These are phyloP conservation scores for Lojkania enalia DNA, from an alignment of 2,329 filamentous ascomycete species.

Conservation along the genomic window DNA sequence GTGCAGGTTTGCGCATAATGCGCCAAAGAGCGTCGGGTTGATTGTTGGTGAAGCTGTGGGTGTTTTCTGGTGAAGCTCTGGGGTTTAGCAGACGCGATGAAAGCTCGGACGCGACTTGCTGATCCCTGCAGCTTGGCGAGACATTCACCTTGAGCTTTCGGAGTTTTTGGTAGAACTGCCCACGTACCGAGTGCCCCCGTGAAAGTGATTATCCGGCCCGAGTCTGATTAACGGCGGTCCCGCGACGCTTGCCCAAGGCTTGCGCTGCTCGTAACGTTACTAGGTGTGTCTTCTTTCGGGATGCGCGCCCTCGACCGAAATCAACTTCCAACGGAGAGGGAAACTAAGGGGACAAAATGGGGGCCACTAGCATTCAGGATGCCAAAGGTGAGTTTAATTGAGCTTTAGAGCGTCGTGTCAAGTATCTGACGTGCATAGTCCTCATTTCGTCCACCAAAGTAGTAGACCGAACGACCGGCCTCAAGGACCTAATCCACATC, in stretches of 20 bases:
- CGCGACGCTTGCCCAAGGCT: too few relatives aligned
- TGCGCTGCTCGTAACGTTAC: too few relatives aligned
- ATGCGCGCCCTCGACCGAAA: constrained; percentile 6
- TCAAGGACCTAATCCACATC: constrained; percentile 60
- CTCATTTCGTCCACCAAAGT: constrained; percentile 31
- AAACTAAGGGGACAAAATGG: constrained; percentile 26
- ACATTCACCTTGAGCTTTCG: too few relatives aligned
- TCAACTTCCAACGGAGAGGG: constrained; percentile 12
- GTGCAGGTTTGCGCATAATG: constrained; percentile 35
- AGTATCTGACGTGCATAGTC: constrained; percentile 26
- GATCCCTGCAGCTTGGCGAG: constrained; percentile 15
- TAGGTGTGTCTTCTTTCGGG: background rate
- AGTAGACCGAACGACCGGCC: constrained; percentile 54
- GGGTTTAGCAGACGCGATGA: constrained; percentile 31
- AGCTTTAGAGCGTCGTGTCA: background rate
- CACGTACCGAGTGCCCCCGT: background rate
- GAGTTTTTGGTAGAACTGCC: background rate
- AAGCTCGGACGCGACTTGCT: constrained; percentile 28
- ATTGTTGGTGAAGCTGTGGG: constrained; percentile 9
- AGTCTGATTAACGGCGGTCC: too few relatives aligned
- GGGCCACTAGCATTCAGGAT: constrained; percentile 38
- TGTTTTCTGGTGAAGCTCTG: constrained; percentile 28
- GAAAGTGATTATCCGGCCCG: too few relatives aligned
- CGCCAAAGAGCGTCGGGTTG: constrained; percentile 14
- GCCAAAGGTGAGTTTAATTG: constrained; percentile 32